These are phyloP conservation scores for Paspalum notatum DNA, from an alignment of 176 grass and related monocot genomes.

Conservation along the genomic window DNA sequence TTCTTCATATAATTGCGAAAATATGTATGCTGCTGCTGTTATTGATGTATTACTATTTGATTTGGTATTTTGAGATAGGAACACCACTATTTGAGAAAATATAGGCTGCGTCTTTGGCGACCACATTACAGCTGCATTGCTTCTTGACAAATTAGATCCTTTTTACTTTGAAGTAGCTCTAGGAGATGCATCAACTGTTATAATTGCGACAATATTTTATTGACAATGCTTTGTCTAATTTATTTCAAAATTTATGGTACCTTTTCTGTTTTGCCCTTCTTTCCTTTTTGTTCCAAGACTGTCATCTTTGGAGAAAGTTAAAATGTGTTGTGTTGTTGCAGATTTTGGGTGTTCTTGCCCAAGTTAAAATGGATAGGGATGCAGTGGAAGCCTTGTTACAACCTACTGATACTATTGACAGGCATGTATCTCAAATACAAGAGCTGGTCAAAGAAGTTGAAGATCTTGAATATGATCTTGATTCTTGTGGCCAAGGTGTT, in stretches of 20 bases:
- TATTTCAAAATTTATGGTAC: conserved; percentile 17
- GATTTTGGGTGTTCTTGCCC: conserved; percentile 80
- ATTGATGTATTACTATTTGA: not conserved
- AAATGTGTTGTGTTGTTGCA: conserved; percentile 47
- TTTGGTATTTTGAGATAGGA: conserved; percentile 13
- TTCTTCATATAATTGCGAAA: not conserved
- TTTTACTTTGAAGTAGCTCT: conserved; percentile 11
- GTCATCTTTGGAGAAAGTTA: not conserved
- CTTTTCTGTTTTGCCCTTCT: not conserved
- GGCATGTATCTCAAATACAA: conserved; percentile 62
- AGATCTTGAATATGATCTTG: conserved; percentile 78
- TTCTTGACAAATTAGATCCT: conserved; percentile 22
- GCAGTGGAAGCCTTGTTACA: conserved; percentile 64
- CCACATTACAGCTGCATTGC: not conserved
- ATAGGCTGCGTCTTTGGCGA: conserved; percentile 16
- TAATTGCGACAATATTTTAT: not conserved
- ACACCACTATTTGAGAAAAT: conserved; percentile 8
- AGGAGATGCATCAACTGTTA: not conserved
- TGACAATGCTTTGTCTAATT: not conserved
- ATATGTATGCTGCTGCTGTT: not conserved
- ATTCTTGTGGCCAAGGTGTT: conserved; percentile 83
- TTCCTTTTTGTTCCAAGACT: conserved; percentile 1
- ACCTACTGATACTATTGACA: conserved; percentile 57
- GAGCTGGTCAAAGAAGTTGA: conserved; percentile 57
- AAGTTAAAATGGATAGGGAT: conserved; percentile 85